These are phyloP conservation scores for Phytopythium litorale DNA, from an alignment of 352 stramenopile species.

Conservation along the genomic window DNA sequence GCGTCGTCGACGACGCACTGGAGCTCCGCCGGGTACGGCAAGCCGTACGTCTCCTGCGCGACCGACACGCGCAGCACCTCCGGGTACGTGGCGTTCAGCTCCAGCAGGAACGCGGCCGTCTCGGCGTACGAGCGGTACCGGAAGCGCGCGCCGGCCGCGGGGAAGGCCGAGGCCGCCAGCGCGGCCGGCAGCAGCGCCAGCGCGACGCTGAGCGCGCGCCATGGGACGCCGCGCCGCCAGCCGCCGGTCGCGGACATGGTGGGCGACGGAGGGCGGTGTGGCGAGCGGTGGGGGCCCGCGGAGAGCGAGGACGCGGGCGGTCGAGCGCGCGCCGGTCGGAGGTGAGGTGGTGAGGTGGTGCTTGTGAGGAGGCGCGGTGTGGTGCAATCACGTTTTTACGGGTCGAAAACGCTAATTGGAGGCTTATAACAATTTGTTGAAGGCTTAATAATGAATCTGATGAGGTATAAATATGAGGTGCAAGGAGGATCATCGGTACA, in stretches of 20 bases:
- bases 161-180: neutral
- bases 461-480: no score
- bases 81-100: constrained; percentile 72
- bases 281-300: neutral
- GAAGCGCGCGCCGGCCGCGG: constrained; percentile 18
- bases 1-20: constrained; percentile 49
- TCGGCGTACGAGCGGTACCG: constrained; percentile 73
- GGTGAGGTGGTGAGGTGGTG: neutral
- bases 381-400: no score
- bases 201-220: neutral
- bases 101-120: constrained; percentile 55
- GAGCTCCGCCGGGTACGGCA: constrained; percentile 72
- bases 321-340: no score
- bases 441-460: no score
- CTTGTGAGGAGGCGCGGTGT: neutral
- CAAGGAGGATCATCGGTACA: no score
- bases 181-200: neutral
- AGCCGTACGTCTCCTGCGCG: constrained; percentile 77
- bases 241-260: neutral
- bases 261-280: neutral
- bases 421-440: no score
- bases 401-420: no score
- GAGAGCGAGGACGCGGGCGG: neutral
- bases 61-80: constrained; percentile 77
- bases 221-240: neutral